A percentile compares a stretch with the other conserved stretches of the same genome.
Conservation (phyloP, 805 yeast species). For the Metschnikowia corniflorae region DNA sequence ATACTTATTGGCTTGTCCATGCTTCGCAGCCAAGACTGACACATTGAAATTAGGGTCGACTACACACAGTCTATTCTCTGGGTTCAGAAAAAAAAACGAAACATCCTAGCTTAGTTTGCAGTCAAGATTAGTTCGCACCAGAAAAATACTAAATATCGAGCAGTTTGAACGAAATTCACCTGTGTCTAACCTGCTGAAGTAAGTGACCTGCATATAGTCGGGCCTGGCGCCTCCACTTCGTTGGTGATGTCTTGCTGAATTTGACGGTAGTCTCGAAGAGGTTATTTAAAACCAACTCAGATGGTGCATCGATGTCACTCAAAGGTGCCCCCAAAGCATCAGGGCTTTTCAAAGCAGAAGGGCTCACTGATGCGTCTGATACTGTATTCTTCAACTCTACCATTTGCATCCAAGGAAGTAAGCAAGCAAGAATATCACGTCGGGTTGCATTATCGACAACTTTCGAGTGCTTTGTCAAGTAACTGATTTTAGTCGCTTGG, state of each 20-base stretch:
- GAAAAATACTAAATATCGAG: no score
- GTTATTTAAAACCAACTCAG: constrained; percentile 71
- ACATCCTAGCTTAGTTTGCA: no score
- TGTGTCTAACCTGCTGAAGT: no score
- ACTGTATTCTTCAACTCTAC: constrained; percentile 51
- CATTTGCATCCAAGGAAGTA: constrained; percentile 91
- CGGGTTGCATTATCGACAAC: constrained; percentile 54
- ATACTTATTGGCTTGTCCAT: no score
- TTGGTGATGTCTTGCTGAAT: constrained; percentile 68
- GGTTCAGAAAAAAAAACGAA: no score
- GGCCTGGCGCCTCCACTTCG: constrained; percentile 94
- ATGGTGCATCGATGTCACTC: constrained; percentile 27
- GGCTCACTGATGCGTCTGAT: constrained; percentile 2
- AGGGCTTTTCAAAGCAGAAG: constrained; percentile 5
- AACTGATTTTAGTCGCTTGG: constrained; percentile 68
- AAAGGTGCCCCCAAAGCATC: constrained; percentile 4
- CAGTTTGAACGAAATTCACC: no score
- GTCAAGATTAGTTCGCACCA: no score
- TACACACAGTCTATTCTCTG: no score
- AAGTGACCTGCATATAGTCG: no score
- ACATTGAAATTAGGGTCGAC: no score
- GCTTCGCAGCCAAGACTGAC: no score
- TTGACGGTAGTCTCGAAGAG: constrained; percentile 81
- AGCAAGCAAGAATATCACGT: constrained; percentile 73
- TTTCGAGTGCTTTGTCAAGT: constrained; percentile 66